These are phyloP conservation scores for Phialemoniopsis sp. DNA, from an alignment of 2,329 filamentous ascomycete genomes.

Conservation along the genomic window DNA sequence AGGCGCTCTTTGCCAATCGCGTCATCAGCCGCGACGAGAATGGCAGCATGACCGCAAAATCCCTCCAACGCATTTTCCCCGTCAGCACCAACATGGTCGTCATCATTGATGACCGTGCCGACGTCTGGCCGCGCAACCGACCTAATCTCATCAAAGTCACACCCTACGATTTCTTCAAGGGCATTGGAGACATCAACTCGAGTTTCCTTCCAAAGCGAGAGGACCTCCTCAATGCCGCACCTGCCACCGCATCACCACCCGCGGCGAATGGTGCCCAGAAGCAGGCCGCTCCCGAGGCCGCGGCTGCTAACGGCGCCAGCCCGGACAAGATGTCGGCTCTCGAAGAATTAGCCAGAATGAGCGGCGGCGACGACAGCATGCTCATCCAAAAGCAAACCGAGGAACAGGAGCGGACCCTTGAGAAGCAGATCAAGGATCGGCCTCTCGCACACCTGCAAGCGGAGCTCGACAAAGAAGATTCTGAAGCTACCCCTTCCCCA, in stretches of 20 bases:
- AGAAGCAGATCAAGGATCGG: conserved; percentile 83
- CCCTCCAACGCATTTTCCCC: conserved; percentile 84
- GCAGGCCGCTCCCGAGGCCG: background rate
- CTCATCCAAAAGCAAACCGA: conserved; percentile 72
- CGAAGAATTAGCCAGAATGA: conserved; percentile 76
- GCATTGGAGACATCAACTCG: conserved; percentile 97
- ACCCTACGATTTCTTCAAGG: conserved; percentile 96
- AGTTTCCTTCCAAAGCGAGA: conserved; percentile 84
- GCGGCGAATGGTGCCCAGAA: conserved; percentile 5
- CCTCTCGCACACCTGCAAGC: conserved; percentile 92
- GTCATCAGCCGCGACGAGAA: conserved; percentile 97
- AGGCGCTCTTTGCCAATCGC: conserved; percentile 86
- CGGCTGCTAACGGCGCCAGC: no score
- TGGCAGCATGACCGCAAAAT: conserved; percentile 87
- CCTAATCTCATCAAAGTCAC: conserved; percentile 91
- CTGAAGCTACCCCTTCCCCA: conserved; percentile 43
- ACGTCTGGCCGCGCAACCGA: conserved; percentile 90
- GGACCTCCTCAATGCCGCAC: conserved; percentile 37
- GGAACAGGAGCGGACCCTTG: conserved; percentile 82
- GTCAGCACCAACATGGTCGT: conserved; percentile 99
- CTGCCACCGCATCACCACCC: conserved; percentile 11
- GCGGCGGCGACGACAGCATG: conserved; percentile 62
- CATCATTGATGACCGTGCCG: conserved; percentile 94
- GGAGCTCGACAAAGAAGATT: conserved; percentile 80
- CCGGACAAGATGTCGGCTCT: conserved; percentile 41